A percentile compares a stretch with the other conserved stretches of the same genome.
Evolutionary conservation across 2,329 filamentous ascomycete species (phyloP).

Genomic region (Verticillium zaregamsianum): DNA sequence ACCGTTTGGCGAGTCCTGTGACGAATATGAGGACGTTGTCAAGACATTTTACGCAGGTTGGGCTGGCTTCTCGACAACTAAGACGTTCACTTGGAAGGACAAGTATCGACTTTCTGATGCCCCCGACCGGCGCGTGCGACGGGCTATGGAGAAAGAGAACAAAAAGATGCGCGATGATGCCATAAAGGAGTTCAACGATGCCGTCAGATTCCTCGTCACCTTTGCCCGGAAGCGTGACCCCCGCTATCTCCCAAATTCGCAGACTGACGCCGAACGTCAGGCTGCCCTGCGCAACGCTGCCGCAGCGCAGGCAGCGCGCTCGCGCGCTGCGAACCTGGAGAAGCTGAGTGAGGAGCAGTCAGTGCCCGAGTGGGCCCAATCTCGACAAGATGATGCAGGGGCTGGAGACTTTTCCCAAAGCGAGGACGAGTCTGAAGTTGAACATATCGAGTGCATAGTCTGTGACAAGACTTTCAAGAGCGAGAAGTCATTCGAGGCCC

Average conservation of each 20-base stretch:
- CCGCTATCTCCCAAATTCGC: constrained; percentile 71
- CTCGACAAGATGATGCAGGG: constrained; percentile 48
- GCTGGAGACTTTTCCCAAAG: constrained; percentile 59
- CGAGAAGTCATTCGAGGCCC: constrained; percentile 83
- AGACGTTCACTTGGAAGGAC: constrained; percentile 88
- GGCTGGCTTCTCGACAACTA: constrained; percentile 77
- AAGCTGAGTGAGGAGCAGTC: constrained; percentile 58
- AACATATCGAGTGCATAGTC: constrained; percentile 68
- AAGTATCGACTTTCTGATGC: constrained; percentile 79
- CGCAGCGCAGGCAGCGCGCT: constrained; percentile 77
- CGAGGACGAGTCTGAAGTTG: constrained; percentile 48
- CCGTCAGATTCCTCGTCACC: constrained; percentile 77
- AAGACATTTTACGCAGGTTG: constrained; percentile 78
- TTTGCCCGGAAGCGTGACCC: constrained; percentile 92
- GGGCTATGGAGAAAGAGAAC: constrained; percentile 95
- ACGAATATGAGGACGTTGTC: constrained; percentile 71
- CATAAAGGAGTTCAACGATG: constrained; percentile 85
- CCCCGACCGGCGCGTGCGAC: constrained; percentile 75
- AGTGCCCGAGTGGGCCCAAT: constrained; percentile 72
- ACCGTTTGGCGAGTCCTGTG: constrained; percentile 73
- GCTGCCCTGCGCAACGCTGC: constrained; percentile 72
- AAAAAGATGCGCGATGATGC: constrained; percentile 77
- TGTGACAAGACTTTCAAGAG: constrained; percentile 85
- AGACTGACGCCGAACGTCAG: constrained; percentile 77
- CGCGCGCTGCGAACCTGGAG: constrained; percentile 75